A percentile compares a stretch with the other conserved stretches of the same genome.
phyloP scores from a whole-genome alignment of 1,139 yeast species.

The Geotrichum candidum region DNA sequence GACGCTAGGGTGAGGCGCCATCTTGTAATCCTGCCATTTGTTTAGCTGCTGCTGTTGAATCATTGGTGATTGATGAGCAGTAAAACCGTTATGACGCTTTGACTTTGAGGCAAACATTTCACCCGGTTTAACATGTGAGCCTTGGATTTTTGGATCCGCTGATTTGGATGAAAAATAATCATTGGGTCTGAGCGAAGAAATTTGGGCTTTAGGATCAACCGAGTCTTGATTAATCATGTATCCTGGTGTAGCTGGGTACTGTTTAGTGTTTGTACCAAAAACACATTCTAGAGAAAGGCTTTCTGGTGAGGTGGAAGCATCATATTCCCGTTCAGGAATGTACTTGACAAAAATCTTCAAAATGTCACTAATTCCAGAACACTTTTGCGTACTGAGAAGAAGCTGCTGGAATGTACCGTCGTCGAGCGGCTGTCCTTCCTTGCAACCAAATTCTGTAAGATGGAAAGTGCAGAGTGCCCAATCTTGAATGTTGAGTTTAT shows the following conservation, averaged over 20 bases:
- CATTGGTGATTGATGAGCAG: constrained; percentile 1
- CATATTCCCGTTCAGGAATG: constrained; percentile 1
- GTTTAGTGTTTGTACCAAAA: constrained; percentile 11
- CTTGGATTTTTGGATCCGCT: constrained; percentile 4
- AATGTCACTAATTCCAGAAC: constrained; percentile 21
- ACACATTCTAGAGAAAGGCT: constrained; percentile 21
- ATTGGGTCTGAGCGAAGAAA: constrained; percentile 9
- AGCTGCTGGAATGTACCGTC: constrained; percentile 44
- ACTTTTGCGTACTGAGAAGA: constrained; percentile 13
- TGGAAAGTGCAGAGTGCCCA: constrained; percentile 48
- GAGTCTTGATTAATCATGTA: constrained; percentile 25
- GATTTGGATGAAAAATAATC: constrained; percentile 15
- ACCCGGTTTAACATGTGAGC: constrained; percentile 8
- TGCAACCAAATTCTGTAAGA: constrained; percentile 64
- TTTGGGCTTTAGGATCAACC: constrained; percentile 6
- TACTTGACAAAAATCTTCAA: constrained; percentile 27
- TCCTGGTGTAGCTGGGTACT: constrained; percentile 30
- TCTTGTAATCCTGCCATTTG: constrained; percentile 13
- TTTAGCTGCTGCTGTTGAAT: not conserved
- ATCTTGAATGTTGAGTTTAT: constrained; percentile 41
- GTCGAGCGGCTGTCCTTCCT: constrained; percentile 56
- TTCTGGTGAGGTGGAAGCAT: constrained; percentile 20
- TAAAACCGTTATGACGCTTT: not conserved
- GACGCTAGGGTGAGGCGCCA: constrained; percentile 2
- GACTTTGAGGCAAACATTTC: constrained; percentile 15